Conservation (phyloP, 2,329 filamentous ascomycete species). For the Scorias spongiosa region DNA sequence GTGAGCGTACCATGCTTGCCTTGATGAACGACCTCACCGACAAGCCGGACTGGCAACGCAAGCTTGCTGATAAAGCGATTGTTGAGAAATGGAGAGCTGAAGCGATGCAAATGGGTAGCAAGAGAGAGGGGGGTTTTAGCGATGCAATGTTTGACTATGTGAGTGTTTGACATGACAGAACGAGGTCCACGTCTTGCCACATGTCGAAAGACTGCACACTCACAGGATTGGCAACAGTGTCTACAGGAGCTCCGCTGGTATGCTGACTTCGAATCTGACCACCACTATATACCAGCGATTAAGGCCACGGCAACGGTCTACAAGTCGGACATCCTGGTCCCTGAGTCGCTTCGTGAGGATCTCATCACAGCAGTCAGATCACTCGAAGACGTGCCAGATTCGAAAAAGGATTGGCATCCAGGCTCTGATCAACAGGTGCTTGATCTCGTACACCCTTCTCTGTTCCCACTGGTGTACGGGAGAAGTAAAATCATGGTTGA, state of each 20-base stretch:
- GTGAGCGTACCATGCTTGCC: constrained; percentile 16
- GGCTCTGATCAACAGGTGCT: constrained; percentile 41
- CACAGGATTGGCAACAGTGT: constrained; percentile 4
- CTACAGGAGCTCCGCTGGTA: constrained; percentile 37
- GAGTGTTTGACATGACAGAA: neutral
- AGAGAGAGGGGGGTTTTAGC: constrained; percentile 3
- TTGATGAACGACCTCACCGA: constrained; percentile 17
- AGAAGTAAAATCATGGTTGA: constrained; percentile 26
- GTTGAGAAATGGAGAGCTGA: constrained; percentile 14
- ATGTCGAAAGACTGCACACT: no score
- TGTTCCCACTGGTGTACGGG: constrained; percentile 46
- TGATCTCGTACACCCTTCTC: constrained; percentile 48
- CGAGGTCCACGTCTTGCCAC: neutral
- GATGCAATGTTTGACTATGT: constrained; percentile 15
- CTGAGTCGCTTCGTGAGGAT: constrained; percentile 21
- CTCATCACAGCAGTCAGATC: constrained; percentile 30
- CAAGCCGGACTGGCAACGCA: constrained; percentile 17
- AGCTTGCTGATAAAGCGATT: constrained; percentile 16
- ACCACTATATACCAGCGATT: constrained; percentile 29
- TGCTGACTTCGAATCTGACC: constrained; percentile 28
- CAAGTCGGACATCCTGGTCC: constrained; percentile 38
- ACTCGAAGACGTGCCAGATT: constrained; percentile 32
- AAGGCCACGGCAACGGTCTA: constrained; percentile 31
- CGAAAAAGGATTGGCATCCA: constrained; percentile 43
- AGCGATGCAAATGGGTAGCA: constrained; percentile 2